Evolutionary conservation across 139 green algal species (phyloP).

Genomic region (Trebouxia sp.): DNA sequence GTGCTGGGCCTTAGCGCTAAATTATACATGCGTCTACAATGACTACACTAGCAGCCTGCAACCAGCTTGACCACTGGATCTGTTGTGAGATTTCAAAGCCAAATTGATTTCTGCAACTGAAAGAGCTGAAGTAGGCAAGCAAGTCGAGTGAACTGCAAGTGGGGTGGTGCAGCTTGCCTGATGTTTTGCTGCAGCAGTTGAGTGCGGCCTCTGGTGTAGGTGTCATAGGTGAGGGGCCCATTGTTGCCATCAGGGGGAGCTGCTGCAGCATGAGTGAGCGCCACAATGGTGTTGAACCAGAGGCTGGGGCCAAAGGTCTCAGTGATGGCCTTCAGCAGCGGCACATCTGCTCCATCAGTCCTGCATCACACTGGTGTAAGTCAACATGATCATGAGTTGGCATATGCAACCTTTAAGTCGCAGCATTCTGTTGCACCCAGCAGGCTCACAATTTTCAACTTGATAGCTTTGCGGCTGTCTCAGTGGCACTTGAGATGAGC

Average conservation of each 20-base stretch:
- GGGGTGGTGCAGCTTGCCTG: background rate
- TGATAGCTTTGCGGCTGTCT: too few species aligned
- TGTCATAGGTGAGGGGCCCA: conserved; percentile 65
- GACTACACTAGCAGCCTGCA: too few species aligned
- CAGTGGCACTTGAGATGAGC: too few species aligned
- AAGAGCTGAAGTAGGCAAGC: too few species aligned
- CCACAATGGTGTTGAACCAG: conserved; percentile 64
- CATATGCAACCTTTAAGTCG: too few species aligned
- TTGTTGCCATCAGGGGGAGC: conserved; percentile 67
- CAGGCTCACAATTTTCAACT: too few species aligned
- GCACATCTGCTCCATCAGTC: conserved; percentile 44
- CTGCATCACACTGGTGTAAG: too few species aligned
- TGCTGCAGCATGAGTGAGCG: conserved; percentile 72
- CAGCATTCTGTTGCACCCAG: too few species aligned
- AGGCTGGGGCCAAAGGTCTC: conserved; percentile 61
- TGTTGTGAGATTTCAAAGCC: too few species aligned
- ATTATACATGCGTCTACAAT: background rate
- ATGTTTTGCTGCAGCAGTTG: conserved; percentile 67
- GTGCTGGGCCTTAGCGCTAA: background rate
- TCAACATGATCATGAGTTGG: too few species aligned
- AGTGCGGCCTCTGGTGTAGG: conserved; percentile 64
- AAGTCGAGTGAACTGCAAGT: background rate
- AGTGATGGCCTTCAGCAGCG: conserved; percentile 66
- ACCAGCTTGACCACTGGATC: too few species aligned
- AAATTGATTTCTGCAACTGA: too few species aligned